phyloP scores from a whole-genome alignment of 768 basidiomycete genomes.

The Mrakia frigida region DNA sequence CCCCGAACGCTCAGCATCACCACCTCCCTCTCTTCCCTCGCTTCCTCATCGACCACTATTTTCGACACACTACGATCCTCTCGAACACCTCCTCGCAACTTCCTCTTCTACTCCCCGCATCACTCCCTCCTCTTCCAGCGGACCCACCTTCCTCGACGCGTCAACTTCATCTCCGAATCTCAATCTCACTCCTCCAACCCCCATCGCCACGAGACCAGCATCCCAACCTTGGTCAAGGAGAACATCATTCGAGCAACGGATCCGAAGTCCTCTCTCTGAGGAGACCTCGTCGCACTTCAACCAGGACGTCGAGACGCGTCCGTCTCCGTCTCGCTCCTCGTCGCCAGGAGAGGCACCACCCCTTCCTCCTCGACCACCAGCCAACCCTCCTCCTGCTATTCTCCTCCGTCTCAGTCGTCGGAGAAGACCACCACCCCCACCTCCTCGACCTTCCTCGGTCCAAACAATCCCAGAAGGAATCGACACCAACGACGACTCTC shows the following conservation, averaged over 20 bases:
- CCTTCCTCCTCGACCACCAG: neutral
- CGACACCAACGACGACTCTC: neutral
- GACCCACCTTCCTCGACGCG: neutral
- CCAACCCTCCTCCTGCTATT: conserved; percentile 6
- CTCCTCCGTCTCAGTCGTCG: conserved; percentile 1
- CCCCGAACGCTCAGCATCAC: neutral
- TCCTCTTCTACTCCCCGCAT: neutral
- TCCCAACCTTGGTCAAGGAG: neutral
- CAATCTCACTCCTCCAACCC: neutral
- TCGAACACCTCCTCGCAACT: neutral
- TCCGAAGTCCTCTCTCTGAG: neutral
- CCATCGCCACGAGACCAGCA: neutral
- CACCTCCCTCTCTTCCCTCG: neutral
- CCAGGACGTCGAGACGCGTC: neutral
- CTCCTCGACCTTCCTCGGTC: neutral
- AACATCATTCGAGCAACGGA: neutral
- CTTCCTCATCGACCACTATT: neutral
- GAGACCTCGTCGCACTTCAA: neutral
- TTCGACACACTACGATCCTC: neutral
- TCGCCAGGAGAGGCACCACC: neutral
- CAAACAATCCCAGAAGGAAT: neutral
- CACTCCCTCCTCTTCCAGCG: neutral
- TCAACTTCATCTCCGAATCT: neutral
- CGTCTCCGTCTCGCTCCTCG: too few relatives aligned
- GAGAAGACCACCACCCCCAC: neutral